phyloP scores from a whole-genome alignment of 208 protist genomes.

The Trypanosoma lewisi region DNA sequence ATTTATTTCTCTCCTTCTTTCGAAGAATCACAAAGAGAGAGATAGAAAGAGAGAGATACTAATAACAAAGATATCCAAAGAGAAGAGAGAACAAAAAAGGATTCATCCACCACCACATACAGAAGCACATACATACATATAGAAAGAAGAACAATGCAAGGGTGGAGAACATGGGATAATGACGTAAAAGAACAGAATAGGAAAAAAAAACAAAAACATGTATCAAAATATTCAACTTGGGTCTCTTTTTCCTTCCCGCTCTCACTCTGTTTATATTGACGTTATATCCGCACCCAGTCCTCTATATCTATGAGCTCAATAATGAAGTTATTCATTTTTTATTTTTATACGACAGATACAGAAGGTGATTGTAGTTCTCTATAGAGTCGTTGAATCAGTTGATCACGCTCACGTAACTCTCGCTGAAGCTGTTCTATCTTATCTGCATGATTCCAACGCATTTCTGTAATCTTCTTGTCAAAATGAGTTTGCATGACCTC shows the following conservation, averaged over 20 bases:
- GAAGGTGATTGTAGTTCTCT: constrained; percentile 20
- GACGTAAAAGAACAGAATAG: background rate
- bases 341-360: too few relatives aligned
- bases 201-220: constrained; percentile 1
- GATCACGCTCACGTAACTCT: constrained; percentile 65
- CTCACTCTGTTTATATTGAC: too few relatives aligned
- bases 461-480: constrained; percentile 41
- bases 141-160: constrained; percentile 4
- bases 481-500: constrained; percentile 49
- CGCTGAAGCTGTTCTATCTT: constrained; percentile 51
- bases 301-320: background rate
- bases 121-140: constrained; percentile 13
- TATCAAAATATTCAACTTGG: background rate
- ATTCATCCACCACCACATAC: background rate
- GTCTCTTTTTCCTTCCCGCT: too few relatives aligned
- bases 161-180: background rate
- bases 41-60: too few relatives aligned
- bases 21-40: too few relatives aligned
- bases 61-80: too few relatives aligned
- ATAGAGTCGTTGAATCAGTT: constrained; percentile 58
- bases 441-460: constrained; percentile 33
- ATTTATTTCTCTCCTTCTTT: too few relatives aligned
- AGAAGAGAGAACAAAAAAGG: too few relatives aligned
- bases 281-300: background rate
- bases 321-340: too few relatives aligned